Base-by-base conservation (phyloP, 352 stramenopile species). In the Phytophthora podocarpi region DNA sequence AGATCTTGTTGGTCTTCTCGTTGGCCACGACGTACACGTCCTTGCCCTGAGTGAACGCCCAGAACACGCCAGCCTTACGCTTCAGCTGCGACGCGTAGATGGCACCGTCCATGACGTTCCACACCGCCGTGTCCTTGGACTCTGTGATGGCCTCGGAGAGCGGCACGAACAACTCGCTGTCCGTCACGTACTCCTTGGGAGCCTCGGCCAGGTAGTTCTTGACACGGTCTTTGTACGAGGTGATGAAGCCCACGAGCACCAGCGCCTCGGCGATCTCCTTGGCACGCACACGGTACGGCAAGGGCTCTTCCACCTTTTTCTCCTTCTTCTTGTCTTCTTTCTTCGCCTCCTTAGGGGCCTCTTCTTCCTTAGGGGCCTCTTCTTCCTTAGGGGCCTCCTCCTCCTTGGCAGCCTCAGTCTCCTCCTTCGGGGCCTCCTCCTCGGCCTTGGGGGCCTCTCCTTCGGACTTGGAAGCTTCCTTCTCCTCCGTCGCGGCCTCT, bases 11-110 rank as follows among this genome's bases (percentile, higher is more conserved):
- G 8, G 65, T 70, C 59, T 77, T 71, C 46, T 76, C 67, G 46
- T 73, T 79, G 37, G 52, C 52, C 35, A 80, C 68, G 7, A 77
- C 68, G 56, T 80, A 80, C 27, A 77, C 72, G 39, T 89, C 79
- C 47, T 89, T 86, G 57, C 76, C 79, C 35, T 79, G 61, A 2
- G 74, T 86, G 37, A 89, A 76, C 37, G 67, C 65, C n/a, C 64
- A 68, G 35, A 89, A 64, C n/a, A 86, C 66, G 0, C 79, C 76
- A 13, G 79, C 79, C 64, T 86, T 89, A 42, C 79, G 79, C 61
- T 86, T 89, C 12, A 89, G 52, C 43, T 74, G 59, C 35, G 72
- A 61, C 30, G 67, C 72, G 27, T 73, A 77, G 34, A 68, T 75
- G 35, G 64, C 64, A 11, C 68, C 72, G 26, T 72, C 68, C 35